A percentile compares a stretch with the other conserved stretches of the same genome.
phyloP scores from a whole-genome alignment of 306 rosid species.

The Urtica urens region DNA sequence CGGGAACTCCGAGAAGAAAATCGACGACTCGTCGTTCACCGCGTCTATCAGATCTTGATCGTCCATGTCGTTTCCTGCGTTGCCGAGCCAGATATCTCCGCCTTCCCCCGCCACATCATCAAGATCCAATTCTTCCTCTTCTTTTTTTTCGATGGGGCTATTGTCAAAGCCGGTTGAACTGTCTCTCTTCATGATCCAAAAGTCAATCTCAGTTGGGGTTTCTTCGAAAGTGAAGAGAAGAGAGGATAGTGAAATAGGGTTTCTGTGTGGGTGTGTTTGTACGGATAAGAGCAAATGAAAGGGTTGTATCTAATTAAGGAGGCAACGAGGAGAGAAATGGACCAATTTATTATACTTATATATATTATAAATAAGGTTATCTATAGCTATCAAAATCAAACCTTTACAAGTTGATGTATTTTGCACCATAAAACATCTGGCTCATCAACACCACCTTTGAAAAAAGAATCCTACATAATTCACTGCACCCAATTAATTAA shows the following conservation, averaged over 20 bases:
- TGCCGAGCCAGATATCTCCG: constrained; percentile 46
- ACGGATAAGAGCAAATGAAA: constrained; percentile 33
- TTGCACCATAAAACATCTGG: constrained; percentile 86
- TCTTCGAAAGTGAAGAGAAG: background rate
- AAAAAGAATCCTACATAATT: constrained; percentile 22
- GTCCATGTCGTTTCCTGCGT: constrained; percentile 20
- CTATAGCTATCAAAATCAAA: too few species aligned
- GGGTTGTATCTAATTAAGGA: constrained; percentile 41
- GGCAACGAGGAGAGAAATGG: constrained; percentile 42
- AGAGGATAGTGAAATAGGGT: constrained; percentile 6
- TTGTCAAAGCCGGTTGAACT: background rate
- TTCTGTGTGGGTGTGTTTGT: constrained; percentile 14
- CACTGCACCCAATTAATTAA: constrained; percentile 3
- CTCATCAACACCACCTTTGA: constrained; percentile 6
- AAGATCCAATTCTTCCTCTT: constrained; percentile 2
- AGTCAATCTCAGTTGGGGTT: background rate
- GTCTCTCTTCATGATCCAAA: background rate
- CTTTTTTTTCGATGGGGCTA: background rate
- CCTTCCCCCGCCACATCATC: constrained; percentile 17
- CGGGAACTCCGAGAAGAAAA: constrained; percentile 74
- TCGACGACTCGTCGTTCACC: constrained; percentile 29
- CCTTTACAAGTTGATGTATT: constrained; percentile 23
- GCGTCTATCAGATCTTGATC: constrained; percentile 27
- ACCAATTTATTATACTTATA: constrained; percentile 19
- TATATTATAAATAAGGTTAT: too few species aligned